These are phyloP conservation scores for Carex arenaria DNA, from an alignment of 202 grass and related monocot genomes.

Conservation along the genomic window DNA sequence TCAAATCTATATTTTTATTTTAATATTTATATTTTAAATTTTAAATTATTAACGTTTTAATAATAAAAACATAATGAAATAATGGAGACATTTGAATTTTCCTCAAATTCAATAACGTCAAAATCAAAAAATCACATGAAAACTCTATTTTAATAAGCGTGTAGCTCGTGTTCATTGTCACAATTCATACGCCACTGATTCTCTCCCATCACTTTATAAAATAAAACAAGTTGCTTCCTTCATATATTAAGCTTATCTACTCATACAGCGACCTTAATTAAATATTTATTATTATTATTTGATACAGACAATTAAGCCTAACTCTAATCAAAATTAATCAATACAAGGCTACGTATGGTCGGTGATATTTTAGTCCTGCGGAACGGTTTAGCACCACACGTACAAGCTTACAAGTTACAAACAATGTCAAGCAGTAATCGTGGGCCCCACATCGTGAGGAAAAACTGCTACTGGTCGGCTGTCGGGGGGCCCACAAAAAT, in stretches of 20 bases:
- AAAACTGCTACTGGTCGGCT: conserved; percentile 19
- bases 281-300: neutral
- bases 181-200: neutral
- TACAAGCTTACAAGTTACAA: neutral
- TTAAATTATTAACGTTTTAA: too few species aligned
- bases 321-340: neutral
- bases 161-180: neutral
- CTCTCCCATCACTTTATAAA: neutral
- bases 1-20: too few species aligned
- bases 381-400: neutral
- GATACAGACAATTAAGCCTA: neutral
- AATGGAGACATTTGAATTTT: too few species aligned
- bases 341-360: neutral
- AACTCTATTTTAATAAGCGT: neutral
- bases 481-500: neutral
- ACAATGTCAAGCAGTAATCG: neutral
- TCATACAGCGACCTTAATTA: neutral
- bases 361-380: neutral
- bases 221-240: neutral
- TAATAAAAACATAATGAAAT: too few species aligned
- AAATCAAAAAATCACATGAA: neutral
- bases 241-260: neutral
- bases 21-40: too few species aligned
- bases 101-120: too few species aligned
- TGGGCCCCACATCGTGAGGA: neutral